phyloP scores from a whole-genome alignment of 2,329 filamentous ascomycete species.

The Cercospora beticola region DNA sequence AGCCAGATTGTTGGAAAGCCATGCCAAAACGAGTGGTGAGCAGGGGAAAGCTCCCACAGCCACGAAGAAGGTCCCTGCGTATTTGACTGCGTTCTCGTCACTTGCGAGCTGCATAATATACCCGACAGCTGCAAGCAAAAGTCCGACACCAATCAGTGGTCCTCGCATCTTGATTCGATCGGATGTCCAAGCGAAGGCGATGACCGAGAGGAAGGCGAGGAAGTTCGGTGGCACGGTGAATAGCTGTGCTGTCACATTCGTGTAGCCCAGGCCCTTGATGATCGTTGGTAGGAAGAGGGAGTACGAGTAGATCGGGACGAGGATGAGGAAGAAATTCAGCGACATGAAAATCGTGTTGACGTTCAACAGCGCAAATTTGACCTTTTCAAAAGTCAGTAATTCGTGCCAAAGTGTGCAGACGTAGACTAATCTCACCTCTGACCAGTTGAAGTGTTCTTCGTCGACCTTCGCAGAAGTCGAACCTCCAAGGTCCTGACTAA shows the following conservation, averaged over 20 bases:
- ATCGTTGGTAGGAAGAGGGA: conserved; percentile 51
- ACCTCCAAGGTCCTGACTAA: conserved; percentile 38
- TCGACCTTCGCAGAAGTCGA: conserved; percentile 31
- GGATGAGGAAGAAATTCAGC: conserved; percentile 38
- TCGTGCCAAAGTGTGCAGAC: background rate
- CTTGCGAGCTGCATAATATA: conserved; percentile 43
- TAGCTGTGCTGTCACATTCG: conserved; percentile 42
- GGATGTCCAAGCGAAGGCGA: conserved; percentile 30
- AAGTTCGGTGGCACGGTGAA: conserved; percentile 43
- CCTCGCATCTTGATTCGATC: conserved; percentile 39
- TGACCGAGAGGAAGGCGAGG: conserved; percentile 33
- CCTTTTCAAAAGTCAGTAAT: conserved; percentile 18
- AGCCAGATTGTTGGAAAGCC: conserved; percentile 48
- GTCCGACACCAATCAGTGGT: conserved; percentile 34
- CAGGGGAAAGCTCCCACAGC: conserved; percentile 37
- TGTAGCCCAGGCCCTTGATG: conserved; percentile 46
- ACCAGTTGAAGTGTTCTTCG: conserved; percentile 38
- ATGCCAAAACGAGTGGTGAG: conserved; percentile 38
- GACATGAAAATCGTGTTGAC: conserved; percentile 38
- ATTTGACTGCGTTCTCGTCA: conserved; percentile 37
- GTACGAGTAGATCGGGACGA: conserved; percentile 44
- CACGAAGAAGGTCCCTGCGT: conserved; percentile 45
- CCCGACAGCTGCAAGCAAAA: conserved; percentile 39
- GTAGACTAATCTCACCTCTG: conserved; percentile 31
- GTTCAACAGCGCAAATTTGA: conserved; percentile 36